Base-by-base conservation (phyloP, 2,329 filamentous ascomycete species). In the Claviceps africana region DNA sequence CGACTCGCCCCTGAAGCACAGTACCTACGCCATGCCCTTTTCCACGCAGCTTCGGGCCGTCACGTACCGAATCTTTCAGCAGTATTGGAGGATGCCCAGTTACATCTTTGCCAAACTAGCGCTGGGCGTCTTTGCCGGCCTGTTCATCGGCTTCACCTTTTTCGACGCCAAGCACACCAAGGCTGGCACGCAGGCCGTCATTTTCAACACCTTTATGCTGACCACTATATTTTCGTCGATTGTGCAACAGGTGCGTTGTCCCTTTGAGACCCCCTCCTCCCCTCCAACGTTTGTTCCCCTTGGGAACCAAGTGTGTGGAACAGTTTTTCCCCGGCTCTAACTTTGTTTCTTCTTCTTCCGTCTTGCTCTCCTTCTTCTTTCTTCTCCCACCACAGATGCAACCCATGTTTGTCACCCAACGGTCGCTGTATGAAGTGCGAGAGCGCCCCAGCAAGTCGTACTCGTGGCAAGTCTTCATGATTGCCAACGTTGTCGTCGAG, bases 21-120 rank as follows among this genome's bases (percentile, higher is more conserved):
- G 77, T 8, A 86, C 93, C 65, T 95, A 94, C 56, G 88, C 89
- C 4, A 85, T 86, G 59, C 82, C 88, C 0, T 86, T 94, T 61
- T 54, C 54, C 0, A 60, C 70, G 0, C 89, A 95, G 62, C 67
- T 91, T 1, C 67, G 65, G 44, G 73, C 81, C 54, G 85, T 88
- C 43, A 80, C 79, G 1, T 59, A 73, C 9, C 81, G 87, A 53
- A 79, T 89, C 6, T 89, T 89, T 67, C 78, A 87, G 61, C 87
- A 93, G 62, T 90, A 90, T 72, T 91, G 87, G 86, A 78, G 87
- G 46, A 87, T 81, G 52, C 87, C 87, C 0, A 73, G 74, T 11
- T 93, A 93, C 67, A 81, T 93, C 60, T 85, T 87, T 65, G 78
- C 85, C 53, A 91, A 91, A 69, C 64, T 78, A 2, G 64, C 74